phyloP scores from a whole-genome alignment of 805 yeast species.

The Nakazawaea molendinolei region DNA sequence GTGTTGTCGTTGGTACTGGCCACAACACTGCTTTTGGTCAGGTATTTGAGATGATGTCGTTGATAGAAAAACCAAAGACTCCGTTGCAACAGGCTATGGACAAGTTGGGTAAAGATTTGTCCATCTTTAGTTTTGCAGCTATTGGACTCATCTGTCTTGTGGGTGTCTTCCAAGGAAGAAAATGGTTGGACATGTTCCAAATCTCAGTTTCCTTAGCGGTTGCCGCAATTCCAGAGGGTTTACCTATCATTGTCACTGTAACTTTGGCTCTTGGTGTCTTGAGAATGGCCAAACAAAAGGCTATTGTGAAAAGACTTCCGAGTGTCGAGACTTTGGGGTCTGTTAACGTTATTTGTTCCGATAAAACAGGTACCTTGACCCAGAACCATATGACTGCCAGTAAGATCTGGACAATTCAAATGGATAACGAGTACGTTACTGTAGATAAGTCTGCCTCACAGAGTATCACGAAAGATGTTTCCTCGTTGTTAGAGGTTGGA shows the following conservation, averaged over 20 bases:
- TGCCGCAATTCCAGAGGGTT: conserved; percentile 98
- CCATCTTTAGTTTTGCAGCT: conserved; percentile 74
- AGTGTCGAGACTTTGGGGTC: conserved; percentile 94
- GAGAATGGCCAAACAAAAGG: conserved; percentile 91
- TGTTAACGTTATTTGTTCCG: conserved; percentile 88
- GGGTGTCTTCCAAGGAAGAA: conserved; percentile 87
- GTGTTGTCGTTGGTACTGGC: conserved; percentile 90
- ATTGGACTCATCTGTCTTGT: conserved; percentile 89
- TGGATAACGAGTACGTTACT: conserved; percentile 26
- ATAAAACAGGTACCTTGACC: conserved; percentile 87
- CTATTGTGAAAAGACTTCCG: conserved; percentile 90
- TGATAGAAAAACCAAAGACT: conserved; percentile 95
- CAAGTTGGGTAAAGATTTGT: conserved; percentile 84
- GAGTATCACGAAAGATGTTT: conserved; percentile 41
- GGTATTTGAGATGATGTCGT: conserved; percentile 92
- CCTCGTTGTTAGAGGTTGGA: conserved; percentile 53
- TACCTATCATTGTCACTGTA: conserved; percentile 96
- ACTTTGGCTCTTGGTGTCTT: conserved; percentile 94
- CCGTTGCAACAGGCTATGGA: conserved; percentile 96
- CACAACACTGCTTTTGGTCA: conserved; percentile 87
- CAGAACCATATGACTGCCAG: conserved; percentile 89
- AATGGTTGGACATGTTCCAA: conserved; percentile 97
- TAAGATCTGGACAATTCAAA: conserved; percentile 73
- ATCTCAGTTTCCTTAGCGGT: conserved; percentile 96
- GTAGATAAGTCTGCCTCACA: conserved; percentile 43